Evolutionary conservation across 495 filamentous ascomycete genomes (phyloP).

Genomic region (Penicillium longicatenatum): DNA sequence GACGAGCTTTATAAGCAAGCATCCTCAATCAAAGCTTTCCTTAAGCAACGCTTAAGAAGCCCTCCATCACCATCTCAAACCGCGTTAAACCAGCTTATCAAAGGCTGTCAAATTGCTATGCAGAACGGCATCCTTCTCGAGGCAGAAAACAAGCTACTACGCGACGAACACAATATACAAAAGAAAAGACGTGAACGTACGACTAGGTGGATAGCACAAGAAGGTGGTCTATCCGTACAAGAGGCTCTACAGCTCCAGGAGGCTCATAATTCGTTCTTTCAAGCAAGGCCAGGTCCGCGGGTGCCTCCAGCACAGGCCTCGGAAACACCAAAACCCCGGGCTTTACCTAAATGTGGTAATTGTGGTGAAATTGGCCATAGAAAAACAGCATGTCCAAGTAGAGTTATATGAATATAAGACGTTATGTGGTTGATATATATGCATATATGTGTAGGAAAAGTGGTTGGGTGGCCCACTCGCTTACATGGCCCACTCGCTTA

Average conservation of each 20-base stretch:
- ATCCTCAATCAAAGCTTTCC: no score
- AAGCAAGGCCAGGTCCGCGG: neutral
- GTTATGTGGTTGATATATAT: neutral
- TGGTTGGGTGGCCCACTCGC: no score
- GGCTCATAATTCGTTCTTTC: no score
- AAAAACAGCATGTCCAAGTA: neutral
- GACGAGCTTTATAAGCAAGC: no score
- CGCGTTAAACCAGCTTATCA: no score
- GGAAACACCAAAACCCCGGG: neutral
- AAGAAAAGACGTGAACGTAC: no score
- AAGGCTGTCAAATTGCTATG: no score
- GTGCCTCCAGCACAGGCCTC: neutral
- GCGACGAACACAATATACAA: no score
- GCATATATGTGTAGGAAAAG: neutral
- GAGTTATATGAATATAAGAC: neutral
- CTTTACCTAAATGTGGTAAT: conserved; percentile 2
- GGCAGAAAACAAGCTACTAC: no score
- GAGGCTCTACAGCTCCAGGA: neutral
- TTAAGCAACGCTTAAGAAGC: no score
- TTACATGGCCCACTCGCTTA: conserved; percentile 1
- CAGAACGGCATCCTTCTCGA: no score
- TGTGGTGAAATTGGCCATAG: neutral
- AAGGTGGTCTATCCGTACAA: neutral
- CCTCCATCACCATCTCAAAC: neutral
- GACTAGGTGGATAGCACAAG: neutral